Base-by-base conservation (phyloP, 257 asterid species). In the Nicotiana tabacum region DNA sequence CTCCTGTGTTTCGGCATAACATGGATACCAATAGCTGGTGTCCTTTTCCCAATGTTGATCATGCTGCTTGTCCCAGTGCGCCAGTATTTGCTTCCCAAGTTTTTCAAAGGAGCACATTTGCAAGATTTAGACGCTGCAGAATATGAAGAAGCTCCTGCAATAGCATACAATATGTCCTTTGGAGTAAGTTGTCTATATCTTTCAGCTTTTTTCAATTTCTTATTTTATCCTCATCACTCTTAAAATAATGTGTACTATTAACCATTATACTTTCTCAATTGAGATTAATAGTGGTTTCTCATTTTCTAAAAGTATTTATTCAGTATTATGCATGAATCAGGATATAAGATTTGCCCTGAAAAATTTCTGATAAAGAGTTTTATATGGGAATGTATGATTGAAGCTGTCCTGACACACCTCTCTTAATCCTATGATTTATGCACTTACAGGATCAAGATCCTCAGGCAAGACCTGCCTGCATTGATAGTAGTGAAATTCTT, bases 11-110 rank as follows among this genome's bases (percentile, higher is more conserved):
- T 96, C 32, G 99, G 99, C 56, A 66, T 94, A 65, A 96, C 99
- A 8, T 96, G 98, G 99, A 91, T 96, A 74, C 99, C 99, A 10
- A 89, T 93, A 58, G 99, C 99, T 5, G 98, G 99, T 48, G 96
- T 94, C 30, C 95, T 96, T 51, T 96, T 96, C 87, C 99, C 99
- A 3, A 48, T 96, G 84, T 77, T 95, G 91, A 94, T 96, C 83
- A 94, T 96, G 98, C 94, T 94, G 66, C 98, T 96, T 6, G 95
- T 96, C 83, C 98, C 98, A 3, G 97, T 94, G 9, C 86, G 99
- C 33, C 98, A 96, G 83, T 95, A 94, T 85, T 60, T 91, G 33
- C 97, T 96, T 77, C 97, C 98, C 82, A 96, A 87, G 77, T 91
- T 94, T 78, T 96, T 94, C 93, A 95, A 95, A 87, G 95, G 88